A percentile compares a stretch with the other conserved stretches of the same genome.
These are phyloP conservation scores for Sarocladium oryzae DNA, from an alignment of 2,329 filamentous ascomycete genomes.

Conservation along the genomic window DNA sequence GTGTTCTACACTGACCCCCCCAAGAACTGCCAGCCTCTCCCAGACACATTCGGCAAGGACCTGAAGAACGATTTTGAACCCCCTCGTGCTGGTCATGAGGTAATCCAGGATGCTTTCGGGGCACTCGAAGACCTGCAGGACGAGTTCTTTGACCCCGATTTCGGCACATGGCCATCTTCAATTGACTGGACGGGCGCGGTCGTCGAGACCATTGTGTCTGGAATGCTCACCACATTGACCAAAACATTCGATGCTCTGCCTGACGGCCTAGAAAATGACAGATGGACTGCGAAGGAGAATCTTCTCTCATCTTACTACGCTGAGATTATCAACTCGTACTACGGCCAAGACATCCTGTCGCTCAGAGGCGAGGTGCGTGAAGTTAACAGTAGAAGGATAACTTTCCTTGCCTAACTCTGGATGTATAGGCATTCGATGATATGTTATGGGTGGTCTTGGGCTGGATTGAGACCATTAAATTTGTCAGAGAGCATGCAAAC, in stretches of 20 bases:
- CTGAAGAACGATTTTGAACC: neutral
- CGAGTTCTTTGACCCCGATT: conserved; percentile 68
- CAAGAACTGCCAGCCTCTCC: conserved; percentile 6
- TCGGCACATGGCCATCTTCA: conserved; percentile 74
- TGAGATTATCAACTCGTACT: conserved; percentile 73
- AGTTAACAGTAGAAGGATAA: neutral
- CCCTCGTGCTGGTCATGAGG: conserved; percentile 1
- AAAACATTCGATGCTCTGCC: conserved; percentile 40
- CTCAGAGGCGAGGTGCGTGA: conserved; percentile 52
- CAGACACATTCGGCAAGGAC: conserved; percentile 6
- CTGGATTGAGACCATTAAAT: conserved; percentile 78
- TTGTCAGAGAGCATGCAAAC: conserved; percentile 62
- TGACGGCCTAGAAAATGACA: conserved; percentile 25
- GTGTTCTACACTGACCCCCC: conserved; percentile 6
- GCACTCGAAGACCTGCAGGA: conserved; percentile 72
- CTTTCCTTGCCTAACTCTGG: neutral
- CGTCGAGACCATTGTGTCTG: conserved; percentile 70
- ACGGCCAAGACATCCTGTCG: conserved; percentile 72
- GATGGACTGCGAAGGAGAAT: conserved; percentile 58
- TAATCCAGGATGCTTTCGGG: conserved; percentile 46
- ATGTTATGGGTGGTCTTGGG: conserved; percentile 93
- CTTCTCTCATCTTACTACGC: conserved; percentile 78
- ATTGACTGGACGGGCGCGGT: conserved; percentile 96
- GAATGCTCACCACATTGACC: conserved; percentile 65
- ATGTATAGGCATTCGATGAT: conserved; percentile 72